Evolutionary conservation across 345 rosid genomes (phyloP).

Genomic region (Balakata baccata): DNA sequence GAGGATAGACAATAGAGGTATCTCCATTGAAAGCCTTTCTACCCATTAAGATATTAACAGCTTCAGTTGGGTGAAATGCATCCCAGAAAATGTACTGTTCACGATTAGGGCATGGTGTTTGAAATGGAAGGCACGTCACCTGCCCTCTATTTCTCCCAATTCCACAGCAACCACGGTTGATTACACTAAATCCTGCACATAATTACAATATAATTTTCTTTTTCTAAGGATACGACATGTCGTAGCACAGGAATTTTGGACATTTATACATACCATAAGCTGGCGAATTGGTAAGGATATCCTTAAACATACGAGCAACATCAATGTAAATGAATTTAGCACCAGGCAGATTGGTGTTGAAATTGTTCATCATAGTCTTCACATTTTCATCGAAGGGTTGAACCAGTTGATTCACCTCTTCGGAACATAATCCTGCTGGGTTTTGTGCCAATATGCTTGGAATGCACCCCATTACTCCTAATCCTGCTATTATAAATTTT

Average conservation of each 20-base stretch:
- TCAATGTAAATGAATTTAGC: constrained; percentile 63
- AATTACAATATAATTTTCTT: too few relatives aligned
- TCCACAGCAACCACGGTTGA: constrained; percentile 83
- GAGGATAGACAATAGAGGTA: constrained; percentile 50
- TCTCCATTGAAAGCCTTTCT: constrained; percentile 73
- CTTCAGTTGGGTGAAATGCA: constrained; percentile 93
- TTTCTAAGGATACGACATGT: too few relatives aligned
- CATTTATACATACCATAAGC: constrained; percentile 47
- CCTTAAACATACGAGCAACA: constrained; percentile 54
- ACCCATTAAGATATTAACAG: constrained; percentile 76
- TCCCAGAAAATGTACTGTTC: constrained; percentile 86
- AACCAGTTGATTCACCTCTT: constrained; percentile 69
- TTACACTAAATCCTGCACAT: constrained; percentile 60
- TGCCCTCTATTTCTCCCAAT: constrained; percentile 86
- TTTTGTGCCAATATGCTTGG: constrained; percentile 90
- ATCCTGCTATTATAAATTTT: constrained; percentile 72
- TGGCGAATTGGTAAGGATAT: constrained; percentile 47
- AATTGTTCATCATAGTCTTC: constrained; percentile 66
- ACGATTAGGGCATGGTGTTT: constrained; percentile 74
- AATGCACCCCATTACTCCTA: constrained; percentile 93
- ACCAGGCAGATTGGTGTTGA: constrained; percentile 59
- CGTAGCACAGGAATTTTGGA: too few relatives aligned
- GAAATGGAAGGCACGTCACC: constrained; percentile 88
- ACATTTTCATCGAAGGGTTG: constrained; percentile 76
- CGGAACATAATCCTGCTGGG: constrained; percentile 63